Percentiles rank a stretch among this genome's conserved stretches.
Conservation (phyloP, 345 rosid species). For the Capsella bursapastoris region DNA sequence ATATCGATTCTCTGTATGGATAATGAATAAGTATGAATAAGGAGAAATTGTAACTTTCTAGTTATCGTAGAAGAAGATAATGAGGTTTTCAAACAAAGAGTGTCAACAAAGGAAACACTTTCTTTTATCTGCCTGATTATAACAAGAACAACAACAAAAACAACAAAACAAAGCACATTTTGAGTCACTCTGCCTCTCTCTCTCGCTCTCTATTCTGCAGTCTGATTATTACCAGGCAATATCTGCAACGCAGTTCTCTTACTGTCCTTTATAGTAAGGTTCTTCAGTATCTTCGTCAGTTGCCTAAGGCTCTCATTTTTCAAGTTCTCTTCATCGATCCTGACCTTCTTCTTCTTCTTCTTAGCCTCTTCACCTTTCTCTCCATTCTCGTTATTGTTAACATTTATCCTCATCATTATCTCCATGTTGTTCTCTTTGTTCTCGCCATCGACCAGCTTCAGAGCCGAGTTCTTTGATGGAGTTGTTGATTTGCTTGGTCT, state of each 20-base stretch:
- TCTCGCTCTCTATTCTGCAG: conserved; percentile 18
- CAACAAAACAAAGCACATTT: background rate
- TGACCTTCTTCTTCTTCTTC: conserved; percentile 36
- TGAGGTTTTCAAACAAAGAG: background rate
- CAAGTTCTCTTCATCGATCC: conserved; percentile 38
- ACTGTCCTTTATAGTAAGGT: conserved; percentile 30
- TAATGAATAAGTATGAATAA: too few species aligned
- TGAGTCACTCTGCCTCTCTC: background rate
- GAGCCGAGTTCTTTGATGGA: conserved; percentile 36
- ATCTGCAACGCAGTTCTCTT: conserved; percentile 43
- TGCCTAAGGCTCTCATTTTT: conserved; percentile 51
- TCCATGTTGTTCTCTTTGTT: conserved; percentile 39
- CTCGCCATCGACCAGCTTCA: conserved; percentile 17
- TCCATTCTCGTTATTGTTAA: conserved; percentile 8
- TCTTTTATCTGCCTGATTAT: background rate
- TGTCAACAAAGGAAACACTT: background rate
- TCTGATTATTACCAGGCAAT: conserved; percentile 37
- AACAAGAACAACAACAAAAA: conserved; percentile 3
- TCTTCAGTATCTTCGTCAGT: conserved; percentile 49
- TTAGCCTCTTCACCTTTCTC: conserved; percentile 48
- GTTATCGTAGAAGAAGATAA: too few species aligned
- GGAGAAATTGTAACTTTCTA: too few species aligned
- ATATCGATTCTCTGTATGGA: too few species aligned
- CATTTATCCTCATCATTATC: conserved; percentile 25
- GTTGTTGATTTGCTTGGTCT: conserved; percentile 39